Conservation (phyloP, 2,329 filamentous ascomycete species). For the Zymoseptoria crescenta region DNA sequence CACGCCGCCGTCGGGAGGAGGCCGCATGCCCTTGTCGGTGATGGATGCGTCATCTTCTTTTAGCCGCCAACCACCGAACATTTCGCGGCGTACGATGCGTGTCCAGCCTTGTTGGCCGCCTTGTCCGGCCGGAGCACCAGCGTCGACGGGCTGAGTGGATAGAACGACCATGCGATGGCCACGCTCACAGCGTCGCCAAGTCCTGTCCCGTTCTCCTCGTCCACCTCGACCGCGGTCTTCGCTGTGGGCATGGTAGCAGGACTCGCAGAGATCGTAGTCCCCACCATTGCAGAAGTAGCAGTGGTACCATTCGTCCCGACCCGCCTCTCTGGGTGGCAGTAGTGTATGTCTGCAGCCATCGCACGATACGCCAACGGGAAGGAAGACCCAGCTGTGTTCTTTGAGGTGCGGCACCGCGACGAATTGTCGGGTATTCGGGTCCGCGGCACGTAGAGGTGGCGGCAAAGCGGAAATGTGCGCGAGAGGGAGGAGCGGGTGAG, state of each 20-base stretch:
- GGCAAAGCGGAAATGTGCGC: conserved; percentile 44
- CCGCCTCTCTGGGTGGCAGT: not conserved
- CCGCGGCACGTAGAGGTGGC: conserved; percentile 13
- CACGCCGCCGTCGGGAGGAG: conserved; percentile 63
- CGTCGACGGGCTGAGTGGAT: conserved; percentile 57
- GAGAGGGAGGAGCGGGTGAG: conserved; percentile 71
- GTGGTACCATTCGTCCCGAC: conserved; percentile 53
- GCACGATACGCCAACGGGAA: conserved; percentile 60
- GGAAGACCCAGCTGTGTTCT: conserved; percentile 36
- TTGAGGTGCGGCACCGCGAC: conserved; percentile 28
- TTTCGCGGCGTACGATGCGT: conserved; percentile 59
- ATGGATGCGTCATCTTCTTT: conserved; percentile 36
- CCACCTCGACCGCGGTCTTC: conserved; percentile 68
- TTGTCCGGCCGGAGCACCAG: conserved; percentile 34
- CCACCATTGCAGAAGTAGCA: conserved; percentile 69
- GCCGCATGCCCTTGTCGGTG: conserved; percentile 26
- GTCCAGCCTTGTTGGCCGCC: conserved; percentile 45
- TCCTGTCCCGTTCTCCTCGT: not conserved
- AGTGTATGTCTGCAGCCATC: conserved; percentile 62
- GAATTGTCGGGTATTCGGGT: conserved; percentile 16
- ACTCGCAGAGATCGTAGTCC: conserved; percentile 79
- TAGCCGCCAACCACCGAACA: conserved; percentile 69
- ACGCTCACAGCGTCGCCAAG: conserved; percentile 72
- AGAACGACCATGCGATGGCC: conserved; percentile 81
- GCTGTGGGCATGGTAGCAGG: conserved; percentile 65